These are phyloP conservation scores for Pyrenochaeta sp. DNA, from an alignment of 2,329 filamentous ascomycete genomes.

Conservation along the genomic window DNA sequence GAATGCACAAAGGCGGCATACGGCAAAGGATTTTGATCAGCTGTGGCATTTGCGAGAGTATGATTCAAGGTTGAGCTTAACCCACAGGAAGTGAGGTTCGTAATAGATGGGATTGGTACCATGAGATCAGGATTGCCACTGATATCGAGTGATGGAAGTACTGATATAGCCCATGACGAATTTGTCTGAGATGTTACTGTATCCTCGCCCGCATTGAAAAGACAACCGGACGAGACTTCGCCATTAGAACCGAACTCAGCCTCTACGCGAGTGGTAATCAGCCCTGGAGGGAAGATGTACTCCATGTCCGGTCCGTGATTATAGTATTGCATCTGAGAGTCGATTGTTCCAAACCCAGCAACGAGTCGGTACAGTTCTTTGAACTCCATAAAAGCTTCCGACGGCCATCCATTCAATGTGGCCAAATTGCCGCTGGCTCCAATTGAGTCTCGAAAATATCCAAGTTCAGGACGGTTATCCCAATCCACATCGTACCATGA, in stretches of 20 bases:
- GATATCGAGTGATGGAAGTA: constrained; percentile 23
- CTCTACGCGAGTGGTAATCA: constrained; percentile 31
- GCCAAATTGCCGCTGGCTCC: constrained; percentile 46
- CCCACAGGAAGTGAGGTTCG: constrained; percentile 63
- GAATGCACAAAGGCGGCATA: constrained; percentile 62
- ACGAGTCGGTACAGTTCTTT: constrained; percentile 62
- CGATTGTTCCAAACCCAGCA: constrained; percentile 63
- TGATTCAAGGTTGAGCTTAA: constrained; percentile 66
- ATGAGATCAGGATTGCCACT: constrained; percentile 31
- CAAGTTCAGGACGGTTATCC: constrained; percentile 55
- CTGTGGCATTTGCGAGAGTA: constrained; percentile 61
- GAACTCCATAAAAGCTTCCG: constrained; percentile 65
- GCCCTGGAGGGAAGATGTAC: constrained; percentile 62
- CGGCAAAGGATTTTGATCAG: constrained; percentile 54
- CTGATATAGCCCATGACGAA: constrained; percentile 52
- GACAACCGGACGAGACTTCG: constrained; percentile 60
- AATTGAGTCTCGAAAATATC: constrained; percentile 60
- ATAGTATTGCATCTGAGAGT: constrained; percentile 64
- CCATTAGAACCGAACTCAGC: constrained; percentile 50
- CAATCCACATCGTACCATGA: constrained; percentile 61
- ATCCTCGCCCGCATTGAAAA: constrained; percentile 55
- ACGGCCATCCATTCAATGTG: constrained; percentile 70
- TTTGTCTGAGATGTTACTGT: constrained; percentile 56
- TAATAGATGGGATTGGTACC: constrained; percentile 33
- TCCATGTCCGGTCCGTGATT: constrained; percentile 60